Base-by-base conservation (phyloP, 306 rosid species). In the Quercus bicolor region DNA sequence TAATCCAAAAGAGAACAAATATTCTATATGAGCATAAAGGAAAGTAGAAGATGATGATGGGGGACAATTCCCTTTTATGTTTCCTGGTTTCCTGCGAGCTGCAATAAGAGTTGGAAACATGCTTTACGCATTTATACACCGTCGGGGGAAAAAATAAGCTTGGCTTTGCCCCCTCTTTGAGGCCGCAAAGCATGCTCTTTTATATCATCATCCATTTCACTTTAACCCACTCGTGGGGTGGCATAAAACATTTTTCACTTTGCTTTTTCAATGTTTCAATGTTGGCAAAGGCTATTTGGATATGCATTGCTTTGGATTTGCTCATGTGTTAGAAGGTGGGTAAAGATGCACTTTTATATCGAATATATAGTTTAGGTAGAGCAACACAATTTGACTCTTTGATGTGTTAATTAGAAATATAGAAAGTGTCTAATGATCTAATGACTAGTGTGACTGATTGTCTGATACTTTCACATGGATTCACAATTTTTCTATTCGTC, bases 51-150 rank as follows among this genome's bases (percentile, higher is more conserved):
- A 68, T 28, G 68, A 24, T 78, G 70, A 75, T 73, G 83, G 85
- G 74, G 64, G 72, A n/a, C 78, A 11, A 23, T 68, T 61, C 68
- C 81, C 75, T 85, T 88, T 82, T 24, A 3, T 88, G 94, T 87
- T 89, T 86, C 94, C 93, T 85, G 59, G 79, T 82, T 77, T 86
- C 92, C 91, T 82, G 89, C 91, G 90, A 87, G 90, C 87, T 81
- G 78, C 89, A 84, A 81, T 65, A 80, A 81, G 84, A 82, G 86
- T 78, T 82, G 74, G 83, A 86, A 83, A 78, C 84, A 82, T 83
- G 69, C 81, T 79, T 78, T 75, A 29, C 29, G 68, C 5, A 78
- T 79, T 79, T 72, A 82, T 56, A 33, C 62, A 54, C 60, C 18
- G 33, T 65, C 19, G 57, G 53, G 53, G 2, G 9, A 40, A 40